Base-by-base conservation (phyloP, 768 basidiomycete genomes). In the Lanmaoa rubissima region DNA sequence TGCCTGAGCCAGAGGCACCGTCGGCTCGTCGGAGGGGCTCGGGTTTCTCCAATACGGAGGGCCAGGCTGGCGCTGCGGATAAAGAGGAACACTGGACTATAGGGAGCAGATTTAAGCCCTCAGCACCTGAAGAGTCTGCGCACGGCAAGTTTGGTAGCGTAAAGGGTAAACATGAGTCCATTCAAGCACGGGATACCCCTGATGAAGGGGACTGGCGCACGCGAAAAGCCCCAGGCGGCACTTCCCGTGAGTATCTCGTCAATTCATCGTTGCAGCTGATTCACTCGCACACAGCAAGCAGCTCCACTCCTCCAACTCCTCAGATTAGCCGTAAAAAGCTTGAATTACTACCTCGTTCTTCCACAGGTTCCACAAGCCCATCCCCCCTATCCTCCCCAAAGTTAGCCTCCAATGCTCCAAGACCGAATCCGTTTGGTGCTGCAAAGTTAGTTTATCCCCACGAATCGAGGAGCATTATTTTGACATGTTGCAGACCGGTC, bases 391-490 rank as follows among this genome's bases (percentile, higher is more conserved):
- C 88, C 1, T 92, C 91, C 9, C 91, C 90, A 1, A 88, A 88
- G 74, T 82, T 90, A 63, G 75, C 80, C 4, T 73, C 80, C 54
- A 74, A 78, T 36, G 71, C 77, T 6, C 67, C 77, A 36, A 74
- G 83, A 36, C 67, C 87, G 57, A 94, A 81, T 69, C 95, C 95
- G 7, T 98, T 98, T 66, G 97, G 96, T 48, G 79, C 81, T 52
- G 96, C 96, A 36, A 87, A 76, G 90, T 91, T 63, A 48, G 82
- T 71, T 19, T 26, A 28, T 63, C 3, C 40, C 19, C 26, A n/a
- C 16, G 28, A 44, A 52, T 48, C 44, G 21, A 32, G 26, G 52
- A 14, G 26, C 43, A 43, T 13, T 26, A 14, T 60, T 57, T 53
- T 57, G 16, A 73, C 39, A 31, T 4, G 41, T 40, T n/a, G 53